Evolutionary conservation across 2,329 filamentous ascomycete species (phyloP).

Genomic region (Fragosphaeria purpurea): DNA sequence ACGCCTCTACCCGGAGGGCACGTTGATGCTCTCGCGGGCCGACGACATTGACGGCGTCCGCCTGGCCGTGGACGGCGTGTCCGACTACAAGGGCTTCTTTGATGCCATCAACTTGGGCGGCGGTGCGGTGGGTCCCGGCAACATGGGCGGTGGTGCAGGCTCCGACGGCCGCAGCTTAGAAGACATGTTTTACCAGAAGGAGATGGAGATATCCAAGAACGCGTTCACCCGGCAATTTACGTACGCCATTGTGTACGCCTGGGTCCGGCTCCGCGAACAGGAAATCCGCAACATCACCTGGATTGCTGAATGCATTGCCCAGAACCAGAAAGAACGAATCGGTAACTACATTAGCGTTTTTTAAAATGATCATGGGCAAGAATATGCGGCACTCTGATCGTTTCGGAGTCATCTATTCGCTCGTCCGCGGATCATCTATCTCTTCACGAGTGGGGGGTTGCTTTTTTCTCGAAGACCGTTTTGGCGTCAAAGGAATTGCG

Average conservation of each 20-base stretch:
- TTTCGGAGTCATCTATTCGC: neutral
- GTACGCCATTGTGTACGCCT: slow-evolving; percentile 88
- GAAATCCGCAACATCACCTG: slow-evolving; percentile 99
- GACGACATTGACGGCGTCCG: slow-evolving; percentile 92
- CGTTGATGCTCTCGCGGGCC: slow-evolving; percentile 84
- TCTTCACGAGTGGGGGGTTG: neutral
- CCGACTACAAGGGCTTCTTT: slow-evolving; percentile 93
- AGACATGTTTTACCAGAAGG: slow-evolving; percentile 97
- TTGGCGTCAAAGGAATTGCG: too few relatives aligned
- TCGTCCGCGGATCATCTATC: slow-evolving; percentile 8
- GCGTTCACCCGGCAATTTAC: slow-evolving; percentile 96
- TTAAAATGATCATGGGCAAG: slow-evolving; percentile 26
- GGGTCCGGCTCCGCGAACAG: slow-evolving; percentile 97
- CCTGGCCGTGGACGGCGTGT: slow-evolving; percentile 83
- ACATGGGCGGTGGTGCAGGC: slow-evolving; percentile 72
- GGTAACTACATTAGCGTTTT: slow-evolving; percentile 99
- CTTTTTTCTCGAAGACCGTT: too few relatives aligned
- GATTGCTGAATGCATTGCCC: slow-evolving; percentile 98
- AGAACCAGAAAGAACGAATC: slow-evolving; percentile 98
- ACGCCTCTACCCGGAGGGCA: slow-evolving; percentile 85
- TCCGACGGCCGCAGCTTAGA: slow-evolving; percentile 83
- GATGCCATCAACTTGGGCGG: slow-evolving; percentile 76
- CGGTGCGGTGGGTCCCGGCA: slow-evolving; percentile 62
- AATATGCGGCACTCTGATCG: neutral
- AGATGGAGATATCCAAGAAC: slow-evolving; percentile 95